Evolutionary conservation across 164 flowering plant species (phyloP).

Genomic region (Umbilicus rupestris): DNA sequence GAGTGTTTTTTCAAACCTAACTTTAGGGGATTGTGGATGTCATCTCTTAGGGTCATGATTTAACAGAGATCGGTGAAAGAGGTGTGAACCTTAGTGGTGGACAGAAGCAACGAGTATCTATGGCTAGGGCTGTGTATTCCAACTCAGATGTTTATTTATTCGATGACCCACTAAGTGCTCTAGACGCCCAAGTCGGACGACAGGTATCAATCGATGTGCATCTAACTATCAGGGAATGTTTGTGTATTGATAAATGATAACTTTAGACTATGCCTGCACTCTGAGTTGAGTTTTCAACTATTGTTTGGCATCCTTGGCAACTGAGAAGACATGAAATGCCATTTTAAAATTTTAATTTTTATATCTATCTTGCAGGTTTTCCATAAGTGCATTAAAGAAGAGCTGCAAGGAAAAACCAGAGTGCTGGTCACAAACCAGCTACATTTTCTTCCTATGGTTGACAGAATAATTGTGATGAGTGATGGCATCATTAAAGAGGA

Average conservation of each 20-base stretch:
- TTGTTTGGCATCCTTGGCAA: neutral
- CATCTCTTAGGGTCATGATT: conserved; percentile 79
- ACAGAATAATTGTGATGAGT: conserved; percentile 72
- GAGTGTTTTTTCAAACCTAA: neutral
- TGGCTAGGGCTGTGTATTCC: conserved; percentile 96
- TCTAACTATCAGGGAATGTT: neutral
- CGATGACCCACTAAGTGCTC: conserved; percentile 97
- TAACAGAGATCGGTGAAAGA: conserved; percentile 98
- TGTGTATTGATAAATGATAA: neutral
- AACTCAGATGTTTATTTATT: conserved; percentile 83
- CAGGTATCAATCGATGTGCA: conserved; percentile 37
- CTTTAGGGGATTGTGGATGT: conserved; percentile 2
- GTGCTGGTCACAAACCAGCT: conserved; percentile 95
- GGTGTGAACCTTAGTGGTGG: conserved; percentile 99
- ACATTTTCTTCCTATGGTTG: conserved; percentile 92
- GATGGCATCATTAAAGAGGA: conserved; percentile 91
- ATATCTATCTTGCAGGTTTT: conserved; percentile 48
- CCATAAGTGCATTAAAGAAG: conserved; percentile 78
- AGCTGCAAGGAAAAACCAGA: conserved; percentile 73
- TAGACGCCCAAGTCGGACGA: conserved; percentile 93
- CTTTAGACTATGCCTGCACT: neutral
- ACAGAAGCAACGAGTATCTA: conserved; percentile 93
- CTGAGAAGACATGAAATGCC: neutral
- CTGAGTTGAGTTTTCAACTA: neutral
- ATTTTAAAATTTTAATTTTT: no score